Conservation (phyloP, 139 green algal species). For the Chlorella vulgaris region DNA sequence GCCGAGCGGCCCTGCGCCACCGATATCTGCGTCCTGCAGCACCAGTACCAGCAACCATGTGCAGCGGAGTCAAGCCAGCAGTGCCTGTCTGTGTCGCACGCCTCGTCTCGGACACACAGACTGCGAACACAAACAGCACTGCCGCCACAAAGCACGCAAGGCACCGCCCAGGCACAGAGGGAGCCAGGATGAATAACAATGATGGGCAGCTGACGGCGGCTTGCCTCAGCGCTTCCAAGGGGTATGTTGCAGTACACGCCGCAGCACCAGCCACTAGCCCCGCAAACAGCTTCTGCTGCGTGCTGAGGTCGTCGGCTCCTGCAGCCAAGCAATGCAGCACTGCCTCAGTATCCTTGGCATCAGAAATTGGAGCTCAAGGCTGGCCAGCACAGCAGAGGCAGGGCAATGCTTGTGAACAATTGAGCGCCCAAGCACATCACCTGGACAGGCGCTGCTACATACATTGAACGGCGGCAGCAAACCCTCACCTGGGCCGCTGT, state of each 20-base stretch:
- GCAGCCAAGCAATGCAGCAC: background rate
- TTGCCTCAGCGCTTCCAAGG: slow-evolving; percentile 25
- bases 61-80: background rate
- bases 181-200: no score
- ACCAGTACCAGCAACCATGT: background rate
- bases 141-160: background rate
- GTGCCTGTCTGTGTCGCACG: no score
- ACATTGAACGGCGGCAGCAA: no score
- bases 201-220: background rate
- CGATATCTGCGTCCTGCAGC: slow-evolving; percentile 23
- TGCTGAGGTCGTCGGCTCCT: slow-evolving; percentile 16
- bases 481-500: background rate
- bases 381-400: background rate
- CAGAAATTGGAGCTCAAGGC: background rate
- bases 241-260: slow-evolving; percentile 27
- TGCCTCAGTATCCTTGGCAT: background rate
- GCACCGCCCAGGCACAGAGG: background rate
- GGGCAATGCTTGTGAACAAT: no score
- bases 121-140: background rate
- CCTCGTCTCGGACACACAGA: background rate
- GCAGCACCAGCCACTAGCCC: background rate
- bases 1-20: slow-evolving; percentile 3
- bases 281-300: background rate
- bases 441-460: no score
- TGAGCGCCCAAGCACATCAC: no score